These are phyloP conservation scores for Lachancea thermotolerans DNA, from an alignment of 805 yeast genomes.

Conservation along the genomic window DNA sequence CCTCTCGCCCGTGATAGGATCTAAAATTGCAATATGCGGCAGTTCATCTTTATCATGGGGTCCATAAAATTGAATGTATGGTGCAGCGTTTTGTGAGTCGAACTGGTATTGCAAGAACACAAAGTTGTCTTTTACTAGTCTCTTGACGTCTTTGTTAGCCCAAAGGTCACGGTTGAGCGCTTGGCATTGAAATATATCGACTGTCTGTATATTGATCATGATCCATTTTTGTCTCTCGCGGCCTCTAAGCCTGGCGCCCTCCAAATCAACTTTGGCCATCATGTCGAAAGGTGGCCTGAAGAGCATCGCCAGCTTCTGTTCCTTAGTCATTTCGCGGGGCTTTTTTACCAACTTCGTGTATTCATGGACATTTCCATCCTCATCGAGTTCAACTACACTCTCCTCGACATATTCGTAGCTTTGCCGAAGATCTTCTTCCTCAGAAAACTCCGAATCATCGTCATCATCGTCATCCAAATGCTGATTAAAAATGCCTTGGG, in stretches of 20 bases:
- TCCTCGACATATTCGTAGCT: conserved; percentile 30
- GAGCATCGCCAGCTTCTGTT: conserved; percentile 63
- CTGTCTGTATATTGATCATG: conserved; percentile 80
- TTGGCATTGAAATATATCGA: conserved; percentile 80
- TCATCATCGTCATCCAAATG: conserved; percentile 24
- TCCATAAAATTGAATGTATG: conserved; percentile 67
- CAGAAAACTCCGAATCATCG: conserved; percentile 33
- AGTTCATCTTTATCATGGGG: conserved; percentile 40
- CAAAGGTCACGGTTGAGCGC: conserved; percentile 89
- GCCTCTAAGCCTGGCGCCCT: conserved; percentile 64
- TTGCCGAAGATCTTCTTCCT: conserved; percentile 33
- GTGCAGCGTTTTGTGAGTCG: conserved; percentile 68
- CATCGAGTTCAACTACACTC: conserved; percentile 27
- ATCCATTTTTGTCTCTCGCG: conserved; percentile 65
- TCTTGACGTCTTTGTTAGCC: conserved; percentile 64
- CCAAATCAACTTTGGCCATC: conserved; percentile 61
- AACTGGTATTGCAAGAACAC: conserved; percentile 79
- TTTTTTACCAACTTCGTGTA: conserved; percentile 24
- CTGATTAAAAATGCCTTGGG: conserved; percentile 35
- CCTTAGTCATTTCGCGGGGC: conserved; percentile 23
- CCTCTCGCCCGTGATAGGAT: conserved; percentile 94
- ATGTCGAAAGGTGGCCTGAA: conserved; percentile 94
- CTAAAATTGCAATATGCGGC: conserved; percentile 90
- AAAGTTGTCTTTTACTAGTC: conserved; percentile 57
- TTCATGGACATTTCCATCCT: conserved; percentile 34